Percentiles rank a stretch among this genome's conserved stretches.
phyloP scores from a whole-genome alignment of 2,329 filamentous ascomycete genomes.

The Fusarium anthophilum region DNA sequence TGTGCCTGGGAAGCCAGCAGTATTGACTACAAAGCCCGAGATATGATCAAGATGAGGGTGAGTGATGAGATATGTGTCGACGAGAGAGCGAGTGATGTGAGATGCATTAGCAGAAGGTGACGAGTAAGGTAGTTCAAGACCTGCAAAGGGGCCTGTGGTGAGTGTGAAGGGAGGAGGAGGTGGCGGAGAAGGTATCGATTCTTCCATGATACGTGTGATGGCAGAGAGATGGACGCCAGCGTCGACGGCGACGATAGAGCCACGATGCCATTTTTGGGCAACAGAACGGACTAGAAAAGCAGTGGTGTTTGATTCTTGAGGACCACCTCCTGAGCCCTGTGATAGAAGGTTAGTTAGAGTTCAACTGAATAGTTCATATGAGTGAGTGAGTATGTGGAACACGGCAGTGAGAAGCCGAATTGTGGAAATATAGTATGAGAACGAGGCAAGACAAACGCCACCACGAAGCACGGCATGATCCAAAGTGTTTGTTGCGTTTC shows the following conservation, averaged over 20 bases:
- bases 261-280: constrained; percentile 79
- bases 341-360: constrained; percentile 25
- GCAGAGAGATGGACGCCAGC: constrained; percentile 89
- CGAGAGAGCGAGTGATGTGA: constrained; percentile 78
- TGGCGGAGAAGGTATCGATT: constrained; percentile 53
- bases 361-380: not conserved
- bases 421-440: not conserved
- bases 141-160: constrained; percentile 79
- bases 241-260: constrained; percentile 91
- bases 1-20: constrained; percentile 81
- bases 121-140: constrained; percentile 73
- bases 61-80: constrained; percentile 91
- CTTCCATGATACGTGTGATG: constrained; percentile 81
- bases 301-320: constrained; percentile 88
- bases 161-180: constrained; percentile 61
- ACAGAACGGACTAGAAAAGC: constrained; percentile 88
- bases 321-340: constrained; percentile 89
- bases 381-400: not conserved
- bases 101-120: constrained; percentile 81
- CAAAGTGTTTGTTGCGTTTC: not conserved
- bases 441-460: constrained; percentile 9
- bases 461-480: constrained; percentile 3
- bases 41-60: constrained; percentile 98
- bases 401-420: constrained; percentile 3
- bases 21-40: constrained; percentile 91